Base-by-base conservation (phyloP, 768 basidiomycete species). In the Leccinum boreale region DNA sequence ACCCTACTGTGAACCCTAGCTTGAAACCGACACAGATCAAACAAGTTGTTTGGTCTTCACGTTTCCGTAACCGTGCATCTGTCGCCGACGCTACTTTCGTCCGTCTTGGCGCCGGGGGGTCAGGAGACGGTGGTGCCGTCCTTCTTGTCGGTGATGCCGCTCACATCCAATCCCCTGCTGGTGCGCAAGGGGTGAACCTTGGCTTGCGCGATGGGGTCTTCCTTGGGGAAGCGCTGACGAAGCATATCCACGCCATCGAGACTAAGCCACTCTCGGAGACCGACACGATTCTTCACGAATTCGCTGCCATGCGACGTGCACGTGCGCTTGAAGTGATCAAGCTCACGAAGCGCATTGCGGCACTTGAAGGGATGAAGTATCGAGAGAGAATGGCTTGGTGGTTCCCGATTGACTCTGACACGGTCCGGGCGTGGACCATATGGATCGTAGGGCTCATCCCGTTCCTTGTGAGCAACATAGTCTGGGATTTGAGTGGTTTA, bases 111-210 rank as follows among this genome's bases (percentile, higher is more conserved):
- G 47, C 53, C 3, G 52, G 39, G 17, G 60, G 53, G 3, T 14
- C 50, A 6, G 47, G 17, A 6, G 52, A 55, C 23, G 68, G 67
- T 2, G 65, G 58, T 0, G 58, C 46, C 10, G 49, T 70, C 55
- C 19, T 71, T 42, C 61, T 81, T 39, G 42, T 77, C 5, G 79
- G 79, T 3, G 79, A 81, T 59, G 80, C 82, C 3, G 82, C 82
- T 28, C 74, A 79, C 17, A 77, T 82, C 48, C 83, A 82, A 54
- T 79, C 82, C 1, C 83, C 82, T 21, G 73, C 76, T 5, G 83
- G 82, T 1, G 83, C 81, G 1, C 81, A 82, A 55, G 83, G 82
- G 12, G 80, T 84, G 81, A 82, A 83, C 58, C 74, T 84, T n/a
- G 80, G 82, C 10, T 67, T 84, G 17, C 75, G 81, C 12, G 83